Conservation (phyloP, 129 eudicot genomes). For the Rutidosis leptorrhynchoides region DNA sequence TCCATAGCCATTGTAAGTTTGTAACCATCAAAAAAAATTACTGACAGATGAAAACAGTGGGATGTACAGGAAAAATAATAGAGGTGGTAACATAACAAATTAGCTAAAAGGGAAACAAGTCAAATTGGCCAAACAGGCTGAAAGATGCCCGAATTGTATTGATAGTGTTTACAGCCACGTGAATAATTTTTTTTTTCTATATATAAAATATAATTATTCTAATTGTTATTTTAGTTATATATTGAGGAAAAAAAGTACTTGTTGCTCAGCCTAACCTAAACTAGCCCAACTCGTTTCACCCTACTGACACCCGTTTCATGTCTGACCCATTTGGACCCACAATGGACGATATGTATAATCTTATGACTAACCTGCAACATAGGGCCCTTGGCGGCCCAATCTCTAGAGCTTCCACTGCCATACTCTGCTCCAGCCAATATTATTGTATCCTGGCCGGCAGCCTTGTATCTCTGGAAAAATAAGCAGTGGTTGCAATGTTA, state of each 20-base stretch:
- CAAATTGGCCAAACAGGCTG: not conserved
- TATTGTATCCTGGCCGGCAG: constrained; percentile 74
- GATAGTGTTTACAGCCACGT: not conserved
- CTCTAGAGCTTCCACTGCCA: constrained; percentile 96
- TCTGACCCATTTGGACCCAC: not conserved
- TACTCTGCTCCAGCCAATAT: constrained; percentile 88
- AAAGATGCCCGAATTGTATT: not conserved
- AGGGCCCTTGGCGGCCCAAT: constrained; percentile 97
- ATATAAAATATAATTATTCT: not conserved
- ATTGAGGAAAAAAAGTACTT: not conserved
- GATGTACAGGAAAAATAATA: not conserved
- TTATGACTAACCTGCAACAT: constrained; percentile 66
- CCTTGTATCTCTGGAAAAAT: constrained; percentile 65
- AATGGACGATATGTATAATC: not conserved
- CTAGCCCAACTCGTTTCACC: not conserved
- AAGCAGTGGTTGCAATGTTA: constrained; percentile 2
- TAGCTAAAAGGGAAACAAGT: not conserved
- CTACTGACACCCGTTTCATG: not conserved
- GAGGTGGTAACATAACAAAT: not conserved
- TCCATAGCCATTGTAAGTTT: constrained; percentile 11
- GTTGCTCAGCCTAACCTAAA: not conserved
- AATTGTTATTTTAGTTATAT: not conserved
- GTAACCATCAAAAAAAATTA: constrained; percentile 5
- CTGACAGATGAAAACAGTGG: not conserved
- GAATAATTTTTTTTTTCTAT: not conserved